Evolutionary conservation across 345 rosid genomes (phyloP).

Genomic region (Gossypium raimondii): DNA sequence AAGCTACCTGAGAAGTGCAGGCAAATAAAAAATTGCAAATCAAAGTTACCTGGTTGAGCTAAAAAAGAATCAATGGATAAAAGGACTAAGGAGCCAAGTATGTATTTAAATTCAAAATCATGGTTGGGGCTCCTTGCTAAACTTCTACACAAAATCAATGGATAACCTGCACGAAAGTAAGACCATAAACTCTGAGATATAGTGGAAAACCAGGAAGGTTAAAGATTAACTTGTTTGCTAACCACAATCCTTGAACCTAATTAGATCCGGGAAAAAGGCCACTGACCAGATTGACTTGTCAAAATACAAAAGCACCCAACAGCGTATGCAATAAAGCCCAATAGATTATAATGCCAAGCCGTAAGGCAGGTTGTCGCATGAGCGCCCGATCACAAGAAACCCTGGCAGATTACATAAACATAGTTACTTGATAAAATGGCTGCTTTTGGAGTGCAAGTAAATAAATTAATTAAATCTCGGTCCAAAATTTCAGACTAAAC

Average conservation of each 20-base stretch:
- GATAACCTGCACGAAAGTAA: slow-evolving; percentile 25
- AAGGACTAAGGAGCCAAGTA: background rate
- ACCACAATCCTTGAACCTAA: background rate
- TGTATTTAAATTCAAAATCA: background rate
- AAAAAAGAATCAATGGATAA: slow-evolving; percentile 31
- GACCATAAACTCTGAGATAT: background rate
- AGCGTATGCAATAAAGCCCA: slow-evolving; percentile 89
- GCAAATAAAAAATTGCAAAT: slow-evolving; percentile 28
- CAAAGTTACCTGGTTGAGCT: slow-evolving; percentile 38
- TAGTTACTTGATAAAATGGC: background rate
- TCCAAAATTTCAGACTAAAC: slow-evolving; percentile 4
- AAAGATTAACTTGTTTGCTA: background rate
- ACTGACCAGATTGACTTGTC: slow-evolving; percentile 42
- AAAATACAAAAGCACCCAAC: slow-evolving; percentile 64
- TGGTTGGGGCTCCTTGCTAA: slow-evolving; percentile 1
- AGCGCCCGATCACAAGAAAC: slow-evolving; percentile 94
- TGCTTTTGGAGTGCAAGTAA: background rate
- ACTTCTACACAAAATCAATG: slow-evolving; percentile 11
- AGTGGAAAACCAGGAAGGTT: background rate
- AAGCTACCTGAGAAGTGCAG: slow-evolving; percentile 37
- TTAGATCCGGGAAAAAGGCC: background rate
- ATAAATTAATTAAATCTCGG: background rate
- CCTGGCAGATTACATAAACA: slow-evolving; percentile 35
- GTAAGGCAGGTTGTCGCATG: slow-evolving; percentile 83
- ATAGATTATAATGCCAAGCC: slow-evolving; percentile 77